phyloP scores from a whole-genome alignment of 1,284 basidiomycete species.

The Cutaneotrichosporon cavernicola region DNA sequence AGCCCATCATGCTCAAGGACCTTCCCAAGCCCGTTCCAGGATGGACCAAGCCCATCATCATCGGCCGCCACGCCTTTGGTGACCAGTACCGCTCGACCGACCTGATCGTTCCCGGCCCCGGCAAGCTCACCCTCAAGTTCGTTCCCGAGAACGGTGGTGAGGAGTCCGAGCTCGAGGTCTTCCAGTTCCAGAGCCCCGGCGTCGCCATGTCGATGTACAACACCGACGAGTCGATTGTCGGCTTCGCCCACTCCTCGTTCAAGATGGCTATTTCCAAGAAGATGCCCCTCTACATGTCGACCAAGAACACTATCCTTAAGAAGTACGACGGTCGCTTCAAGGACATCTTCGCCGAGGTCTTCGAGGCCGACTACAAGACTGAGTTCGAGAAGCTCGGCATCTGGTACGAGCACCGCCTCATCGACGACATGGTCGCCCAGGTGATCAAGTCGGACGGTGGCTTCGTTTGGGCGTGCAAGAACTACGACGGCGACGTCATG shows the following conservation, averaged over 20 bases:
- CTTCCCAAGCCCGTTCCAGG: conserved; percentile 93
- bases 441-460: conserved; percentile 94
- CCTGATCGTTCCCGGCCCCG: conserved; percentile 78
- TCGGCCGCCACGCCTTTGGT: conserved; percentile 95
- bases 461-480: conserved; percentile 97
- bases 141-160: conserved; percentile 70
- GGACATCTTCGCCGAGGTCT: conserved; percentile 96
- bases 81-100: conserved; percentile 96
- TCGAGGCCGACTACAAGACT: conserved; percentile 77
- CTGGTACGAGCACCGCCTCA: conserved; percentile 93
- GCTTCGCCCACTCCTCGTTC: conserved; percentile 96
- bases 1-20: conserved; percentile 88
- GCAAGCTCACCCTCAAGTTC: conserved; percentile 85
- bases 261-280: conserved; percentile 98
- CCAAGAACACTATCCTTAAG: conserved; percentile 95
- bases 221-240: conserved; percentile 88
- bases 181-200: conserved; percentile 83
- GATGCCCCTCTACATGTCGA: conserved; percentile 93
- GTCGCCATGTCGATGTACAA: conserved; percentile 95
- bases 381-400: conserved; percentile 78
- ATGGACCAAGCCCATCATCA: conserved; percentile 94
- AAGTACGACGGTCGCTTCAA: conserved; percentile 98
- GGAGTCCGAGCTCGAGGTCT: conserved; percentile 70
- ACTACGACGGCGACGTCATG: conserved; percentile 91
- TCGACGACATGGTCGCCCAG: conserved; percentile 95